phyloP scores from a whole-genome alignment of 1,284 basidiomycete species.

The Rhodotorula sp. region DNA sequence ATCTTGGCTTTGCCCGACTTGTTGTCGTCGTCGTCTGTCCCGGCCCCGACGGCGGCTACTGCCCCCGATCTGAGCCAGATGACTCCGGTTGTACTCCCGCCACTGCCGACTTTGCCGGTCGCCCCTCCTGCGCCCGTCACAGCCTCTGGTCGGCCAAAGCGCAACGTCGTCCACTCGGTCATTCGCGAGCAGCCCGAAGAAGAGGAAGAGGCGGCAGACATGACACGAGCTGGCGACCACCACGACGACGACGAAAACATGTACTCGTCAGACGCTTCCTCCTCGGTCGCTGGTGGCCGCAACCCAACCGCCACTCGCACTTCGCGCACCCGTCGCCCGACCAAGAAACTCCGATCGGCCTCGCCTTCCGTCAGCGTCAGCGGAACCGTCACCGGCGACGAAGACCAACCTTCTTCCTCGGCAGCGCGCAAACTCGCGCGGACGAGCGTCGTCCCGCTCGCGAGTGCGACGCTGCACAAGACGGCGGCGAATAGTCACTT shows the following conservation, averaged over 20 bases:
- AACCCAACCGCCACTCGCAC: background rate
- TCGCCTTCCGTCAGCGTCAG: background rate
- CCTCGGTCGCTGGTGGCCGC: background rate
- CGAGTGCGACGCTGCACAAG: conserved; percentile 32
- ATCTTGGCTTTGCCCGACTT: background rate
- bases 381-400: background rate
- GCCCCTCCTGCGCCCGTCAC: conserved; percentile 7
- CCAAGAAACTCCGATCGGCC: conserved; percentile 24
- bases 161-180: conserved; percentile 19
- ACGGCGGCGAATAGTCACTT: conserved; percentile 24
- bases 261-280: conserved; percentile 15
- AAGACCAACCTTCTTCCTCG: background rate
- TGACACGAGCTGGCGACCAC: background rate
- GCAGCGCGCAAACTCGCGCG: conserved; percentile 6
- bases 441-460: conserved; percentile 32
- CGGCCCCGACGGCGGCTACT: background rate
- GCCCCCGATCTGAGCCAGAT: background rate
- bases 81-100: conserved; percentile 9
- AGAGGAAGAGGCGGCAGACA: background rate
- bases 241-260: conserved; percentile 13
- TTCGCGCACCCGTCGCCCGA: background rate
- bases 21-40: background rate
- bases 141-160: conserved; percentile 25
- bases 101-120: conserved; percentile 2
- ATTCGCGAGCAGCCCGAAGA: conserved; percentile 9